phyloP scores from a whole-genome alignment of 768 basidiomycete species.

The Psilocybe cyanescens region DNA sequence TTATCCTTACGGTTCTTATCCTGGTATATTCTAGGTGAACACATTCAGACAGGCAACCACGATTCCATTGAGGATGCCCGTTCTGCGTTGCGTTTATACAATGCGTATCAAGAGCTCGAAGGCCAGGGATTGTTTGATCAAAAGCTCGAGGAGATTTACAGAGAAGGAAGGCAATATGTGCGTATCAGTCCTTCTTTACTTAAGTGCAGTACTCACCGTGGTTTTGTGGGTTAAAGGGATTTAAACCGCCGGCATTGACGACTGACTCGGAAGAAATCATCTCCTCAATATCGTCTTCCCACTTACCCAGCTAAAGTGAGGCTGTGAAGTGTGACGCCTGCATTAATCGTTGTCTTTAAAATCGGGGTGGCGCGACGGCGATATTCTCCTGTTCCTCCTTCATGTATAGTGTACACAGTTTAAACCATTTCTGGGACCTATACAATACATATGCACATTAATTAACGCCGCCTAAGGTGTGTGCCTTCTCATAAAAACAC shows the following conservation, averaged over 20 bases:
- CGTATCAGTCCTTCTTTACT: constrained; percentile 25
- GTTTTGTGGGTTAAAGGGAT: constrained; percentile 41
- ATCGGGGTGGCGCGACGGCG: too few relatives aligned
- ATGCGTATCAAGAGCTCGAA: constrained; percentile 79
- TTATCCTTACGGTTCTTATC: constrained; percentile 91
- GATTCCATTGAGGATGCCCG: constrained; percentile 98
- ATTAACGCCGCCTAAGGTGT: neutral
- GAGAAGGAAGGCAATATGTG: constrained; percentile 76
- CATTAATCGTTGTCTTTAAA: too few relatives aligned
- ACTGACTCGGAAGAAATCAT: constrained; percentile 8
- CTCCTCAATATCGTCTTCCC: neutral
- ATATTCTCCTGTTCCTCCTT: neutral
- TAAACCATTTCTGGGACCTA: neutral
- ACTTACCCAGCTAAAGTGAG: neutral
- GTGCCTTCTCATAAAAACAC: neutral
- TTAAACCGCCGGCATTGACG: constrained; percentile 52
- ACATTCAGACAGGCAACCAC: constrained; percentile 93
- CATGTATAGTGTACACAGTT: neutral
- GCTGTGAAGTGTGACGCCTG: too few relatives aligned
- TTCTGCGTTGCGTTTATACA: constrained; percentile 84
- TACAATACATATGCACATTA: neutral
- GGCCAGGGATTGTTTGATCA: constrained; percentile 79
- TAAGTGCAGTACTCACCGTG: neutral
- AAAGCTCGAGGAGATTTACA: constrained; percentile 85
- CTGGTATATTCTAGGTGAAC: constrained; percentile 90